A percentile compares a stretch with the other conserved stretches of the same genome.
Evolutionary conservation across 2,329 filamentous ascomycete species (phyloP).

Genomic region (Colletotrichum acutatum): DNA sequence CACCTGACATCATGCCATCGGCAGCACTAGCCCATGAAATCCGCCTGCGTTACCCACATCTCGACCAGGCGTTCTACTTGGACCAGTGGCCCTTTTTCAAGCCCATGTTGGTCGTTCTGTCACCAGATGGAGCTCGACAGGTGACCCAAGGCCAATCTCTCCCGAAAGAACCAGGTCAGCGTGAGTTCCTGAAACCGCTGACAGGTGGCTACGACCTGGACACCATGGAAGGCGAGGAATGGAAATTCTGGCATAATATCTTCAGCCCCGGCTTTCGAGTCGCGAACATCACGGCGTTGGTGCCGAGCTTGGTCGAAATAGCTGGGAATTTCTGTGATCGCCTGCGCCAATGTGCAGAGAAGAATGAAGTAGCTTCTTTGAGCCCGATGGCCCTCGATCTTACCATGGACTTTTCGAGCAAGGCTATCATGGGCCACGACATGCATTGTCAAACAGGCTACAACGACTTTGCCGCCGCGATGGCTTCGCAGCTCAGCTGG

Average conservation of each 20-base stretch:
- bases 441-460: conserved; percentile 15
- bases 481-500: conserved; percentile 17
- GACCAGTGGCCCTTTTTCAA: conserved; percentile 24
- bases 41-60: neutral
- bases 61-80: conserved; percentile 16
- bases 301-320: conserved; percentile 8
- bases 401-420: conserved; percentile 23
- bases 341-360: neutral
- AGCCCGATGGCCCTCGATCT: conserved; percentile 1
- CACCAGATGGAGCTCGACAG: neutral
- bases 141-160: conserved; percentile 1
- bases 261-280: conserved; percentile 22
- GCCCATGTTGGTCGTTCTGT: conserved; percentile 19
- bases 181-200: conserved; percentile 11
- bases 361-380: neutral
- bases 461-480: conserved; percentile 19
- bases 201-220: conserved; percentile 19
- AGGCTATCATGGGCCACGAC: conserved; percentile 17
- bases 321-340: conserved; percentile 10
- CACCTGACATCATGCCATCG: conserved; percentile 6
- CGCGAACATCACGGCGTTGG: neutral
- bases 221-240: conserved; percentile 23
- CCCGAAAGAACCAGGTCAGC: conserved; percentile 2
- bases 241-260: conserved; percentile 17
- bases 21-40: conserved; percentile 11